Conservation (phyloP, 2,329 filamentous ascomycete genomes). For the Phialophora tarda region DNA sequence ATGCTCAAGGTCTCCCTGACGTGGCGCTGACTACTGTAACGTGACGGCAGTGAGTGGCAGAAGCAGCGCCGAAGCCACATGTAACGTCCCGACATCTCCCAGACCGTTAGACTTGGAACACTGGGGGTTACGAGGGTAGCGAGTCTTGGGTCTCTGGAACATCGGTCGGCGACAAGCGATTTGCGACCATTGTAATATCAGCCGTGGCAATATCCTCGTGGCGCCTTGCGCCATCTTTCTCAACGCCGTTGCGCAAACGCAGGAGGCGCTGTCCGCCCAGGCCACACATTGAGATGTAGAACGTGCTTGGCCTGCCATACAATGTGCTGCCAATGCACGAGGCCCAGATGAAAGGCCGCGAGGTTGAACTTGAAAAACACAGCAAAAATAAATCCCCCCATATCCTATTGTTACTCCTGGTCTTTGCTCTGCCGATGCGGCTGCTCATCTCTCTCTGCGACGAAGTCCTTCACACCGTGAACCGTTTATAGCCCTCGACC, state of each 20-base stretch:
- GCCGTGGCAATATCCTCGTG: neutral
- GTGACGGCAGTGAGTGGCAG: too few relatives aligned
- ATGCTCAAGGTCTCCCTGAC: too few relatives aligned
- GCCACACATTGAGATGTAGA: neutral
- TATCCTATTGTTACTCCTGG: neutral
- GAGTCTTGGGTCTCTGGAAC: too few relatives aligned
- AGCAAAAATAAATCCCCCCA: neutral
- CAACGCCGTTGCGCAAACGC: neutral
- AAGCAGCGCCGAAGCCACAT: too few relatives aligned
- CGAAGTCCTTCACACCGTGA: slow-evolving; percentile 55
- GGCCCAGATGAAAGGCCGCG: neutral
- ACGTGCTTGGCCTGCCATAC: neutral
- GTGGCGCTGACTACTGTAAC: too few relatives aligned
- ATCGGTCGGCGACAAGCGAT: too few relatives aligned
- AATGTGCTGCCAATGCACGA: neutral
- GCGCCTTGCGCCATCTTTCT: neutral
- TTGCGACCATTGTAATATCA: neutral
- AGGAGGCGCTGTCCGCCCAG: neutral
- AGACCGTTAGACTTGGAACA: too few relatives aligned
- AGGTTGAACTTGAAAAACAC: neutral
- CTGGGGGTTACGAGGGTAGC: too few relatives aligned
- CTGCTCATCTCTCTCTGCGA: neutral
- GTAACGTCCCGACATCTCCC: too few relatives aligned
- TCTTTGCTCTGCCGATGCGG: neutral
- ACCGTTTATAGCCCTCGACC: slow-evolving; percentile 77